These are phyloP conservation scores for Adansonia grandidieri DNA, from an alignment of 441 rosid genomes.

Conservation along the genomic window DNA sequence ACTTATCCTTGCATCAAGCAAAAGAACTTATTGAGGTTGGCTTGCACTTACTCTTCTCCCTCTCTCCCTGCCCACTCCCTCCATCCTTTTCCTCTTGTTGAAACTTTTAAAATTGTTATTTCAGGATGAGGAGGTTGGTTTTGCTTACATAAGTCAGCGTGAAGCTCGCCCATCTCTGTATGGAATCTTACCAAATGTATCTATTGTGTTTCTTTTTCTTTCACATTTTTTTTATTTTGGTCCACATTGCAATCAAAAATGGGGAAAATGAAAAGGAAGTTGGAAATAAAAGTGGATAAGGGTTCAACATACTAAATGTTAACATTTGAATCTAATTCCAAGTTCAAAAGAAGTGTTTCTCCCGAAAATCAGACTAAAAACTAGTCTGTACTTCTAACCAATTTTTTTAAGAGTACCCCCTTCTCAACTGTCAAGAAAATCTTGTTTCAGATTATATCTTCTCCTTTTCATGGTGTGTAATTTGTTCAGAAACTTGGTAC, in stretches of 20 bases:
- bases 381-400: not conserved
- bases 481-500: not conserved
- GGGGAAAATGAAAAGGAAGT: not conserved
- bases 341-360: conserved; percentile 12
- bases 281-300: not conserved
- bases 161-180: conserved; percentile 94
- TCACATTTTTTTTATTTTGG: not conserved
- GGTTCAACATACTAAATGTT: not conserved
- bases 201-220: conserved; percentile 21
- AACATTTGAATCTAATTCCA: not conserved
- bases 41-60: not conserved
- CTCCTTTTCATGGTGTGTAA: not conserved
- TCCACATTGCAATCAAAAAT: not conserved
- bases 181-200: conserved; percentile 39
- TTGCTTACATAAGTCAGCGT: conserved; percentile 84
- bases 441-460: not conserved
- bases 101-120: conserved; percentile 30
- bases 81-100: not conserved
- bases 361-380: conserved; percentile 4
- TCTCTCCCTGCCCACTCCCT: conserved; percentile 8
- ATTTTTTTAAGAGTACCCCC: not conserved
- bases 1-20: conserved; percentile 67
- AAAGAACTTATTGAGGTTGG: conserved; percentile 86
- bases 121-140: conserved; percentile 88
- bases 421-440: not conserved